Base-by-base conservation (phyloP, 805 yeast species). In the Ogataea pignaliae region DNA sequence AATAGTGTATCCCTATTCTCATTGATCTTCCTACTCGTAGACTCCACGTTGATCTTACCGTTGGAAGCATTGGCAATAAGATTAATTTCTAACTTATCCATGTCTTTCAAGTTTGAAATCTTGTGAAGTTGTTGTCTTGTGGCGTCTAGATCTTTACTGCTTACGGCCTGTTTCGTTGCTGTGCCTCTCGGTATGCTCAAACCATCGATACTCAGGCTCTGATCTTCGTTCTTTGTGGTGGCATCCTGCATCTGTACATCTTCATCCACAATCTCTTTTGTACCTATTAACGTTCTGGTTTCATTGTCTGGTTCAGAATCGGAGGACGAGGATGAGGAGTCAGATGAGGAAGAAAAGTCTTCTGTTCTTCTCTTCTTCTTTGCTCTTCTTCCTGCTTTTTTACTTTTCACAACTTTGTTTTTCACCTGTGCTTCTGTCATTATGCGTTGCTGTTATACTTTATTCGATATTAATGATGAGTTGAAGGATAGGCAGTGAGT, bases 311-410 rank as follows among this genome's bases (percentile, higher is more conserved):
- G 63, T 3, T 69, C 64, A 3, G 73, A 67, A 10, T 72, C 69
- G 1, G 78, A 74, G 37, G 73, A 64, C 2, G 70, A 65, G 1
- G 75, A 69, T 9, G 75, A 72, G 1, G 80, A 74, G 32, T 69
- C 72, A 2, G 79, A 72, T 36, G 70, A 70, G 14, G 76, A 74
- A 0, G 85, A 81, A 29, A 81, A 78, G 52, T 82, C 88, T 41
- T 83, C 88, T 0, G 91, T 84, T 80, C 90, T 83, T 78, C 89
- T 81, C 78, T 83, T 84, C 75, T 83, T 83, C 57, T 83, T 72
- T 50, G 86, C 76, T 55, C 86, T 72, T 50, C 77, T 70, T 39
- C 60, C 66, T 29, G 54, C 53, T n/a, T 50, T 50, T 14, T 45
- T 49, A 37, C 39, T 38, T 36, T 41, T 44, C 38, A 17, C 36